Conservation (phyloP, 2,329 filamentous ascomycete genomes). For the Talaromyces amestolkiae region DNA sequence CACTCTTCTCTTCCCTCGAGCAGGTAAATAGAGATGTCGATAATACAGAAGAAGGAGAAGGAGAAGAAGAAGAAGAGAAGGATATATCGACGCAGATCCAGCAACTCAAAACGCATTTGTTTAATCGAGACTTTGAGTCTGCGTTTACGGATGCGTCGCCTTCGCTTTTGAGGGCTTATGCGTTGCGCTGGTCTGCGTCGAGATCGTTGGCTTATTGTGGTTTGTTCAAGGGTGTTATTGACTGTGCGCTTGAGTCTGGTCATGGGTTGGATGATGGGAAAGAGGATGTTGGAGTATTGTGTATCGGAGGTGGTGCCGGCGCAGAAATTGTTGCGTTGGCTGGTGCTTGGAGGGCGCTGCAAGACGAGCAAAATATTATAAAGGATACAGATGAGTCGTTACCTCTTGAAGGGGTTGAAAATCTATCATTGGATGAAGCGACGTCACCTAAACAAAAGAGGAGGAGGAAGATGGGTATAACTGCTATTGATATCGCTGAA, state of each 20-base stretch:
- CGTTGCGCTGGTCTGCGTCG: constrained; percentile 84
- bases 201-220: constrained; percentile 77
- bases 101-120: constrained; percentile 80
- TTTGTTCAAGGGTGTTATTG: constrained; percentile 47
- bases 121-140: constrained; percentile 74
- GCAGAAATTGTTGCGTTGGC: constrained; percentile 66
- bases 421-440: not conserved
- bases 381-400: not conserved
- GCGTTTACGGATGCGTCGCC: constrained; percentile 63
- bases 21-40: not conserved
- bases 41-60: constrained; percentile 44
- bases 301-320: constrained; percentile 64
- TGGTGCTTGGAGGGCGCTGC: constrained; percentile 48
- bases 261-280: not conserved
- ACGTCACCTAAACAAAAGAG: not conserved
- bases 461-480: constrained; percentile 45
- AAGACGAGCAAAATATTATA: constrained; percentile 9
- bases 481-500: constrained; percentile 76
- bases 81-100: constrained; percentile 61
- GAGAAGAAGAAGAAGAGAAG: constrained; percentile 23
- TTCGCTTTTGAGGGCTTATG: constrained; percentile 72
- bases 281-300: constrained; percentile 45
- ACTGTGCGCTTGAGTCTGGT: constrained; percentile 18
- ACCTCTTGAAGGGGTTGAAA: not conserved
- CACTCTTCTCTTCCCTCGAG: constrained; percentile 29